These are phyloP conservation scores for Trametes versicolor DNA, from an alignment of 1,284 basidiomycete species.

Conservation along the genomic window DNA sequence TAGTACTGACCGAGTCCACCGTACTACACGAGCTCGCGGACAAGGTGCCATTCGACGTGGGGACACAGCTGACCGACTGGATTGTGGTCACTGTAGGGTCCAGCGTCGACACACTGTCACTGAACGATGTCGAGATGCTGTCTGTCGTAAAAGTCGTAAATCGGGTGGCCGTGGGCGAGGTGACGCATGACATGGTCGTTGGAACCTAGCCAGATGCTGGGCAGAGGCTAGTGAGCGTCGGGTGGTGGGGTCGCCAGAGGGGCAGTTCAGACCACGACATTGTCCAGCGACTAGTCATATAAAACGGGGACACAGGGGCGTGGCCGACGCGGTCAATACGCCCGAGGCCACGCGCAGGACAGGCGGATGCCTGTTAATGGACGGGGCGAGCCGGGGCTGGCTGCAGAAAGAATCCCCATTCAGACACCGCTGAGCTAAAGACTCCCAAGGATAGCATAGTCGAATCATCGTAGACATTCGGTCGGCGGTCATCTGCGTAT, in stretches of 20 bases:
- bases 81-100: slow-evolving; percentile 43
- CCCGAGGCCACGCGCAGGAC: slow-evolving; percentile 20
- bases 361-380: slow-evolving; percentile 19
- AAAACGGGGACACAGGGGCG: slow-evolving; percentile 20
- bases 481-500: slow-evolving; percentile 4
- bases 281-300: slow-evolving; percentile 13
- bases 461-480: neutral
- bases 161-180: slow-evolving; percentile 49
- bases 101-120: slow-evolving; percentile 41
- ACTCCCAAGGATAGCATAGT: neutral
- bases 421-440: neutral
- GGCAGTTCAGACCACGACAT: slow-evolving; percentile 5
- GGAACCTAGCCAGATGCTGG: slow-evolving; percentile 1
- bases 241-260: slow-evolving; percentile 9
- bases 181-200: slow-evolving; percentile 42
- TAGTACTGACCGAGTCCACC: slow-evolving; percentile 38
- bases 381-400: slow-evolving; percentile 10
- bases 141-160: slow-evolving; percentile 48
- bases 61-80: slow-evolving; percentile 43
- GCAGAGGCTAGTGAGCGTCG: slow-evolving; percentile 1
- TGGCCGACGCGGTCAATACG: slow-evolving; percentile 24
- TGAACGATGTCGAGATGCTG: slow-evolving; percentile 48
- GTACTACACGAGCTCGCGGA: slow-evolving; percentile 40
- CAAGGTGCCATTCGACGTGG: slow-evolving; percentile 37
- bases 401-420: slow-evolving; percentile 3